Evolutionary conservation across 2,329 filamentous ascomycete species (phyloP).

Genomic region (Microcyclosporella mali): DNA sequence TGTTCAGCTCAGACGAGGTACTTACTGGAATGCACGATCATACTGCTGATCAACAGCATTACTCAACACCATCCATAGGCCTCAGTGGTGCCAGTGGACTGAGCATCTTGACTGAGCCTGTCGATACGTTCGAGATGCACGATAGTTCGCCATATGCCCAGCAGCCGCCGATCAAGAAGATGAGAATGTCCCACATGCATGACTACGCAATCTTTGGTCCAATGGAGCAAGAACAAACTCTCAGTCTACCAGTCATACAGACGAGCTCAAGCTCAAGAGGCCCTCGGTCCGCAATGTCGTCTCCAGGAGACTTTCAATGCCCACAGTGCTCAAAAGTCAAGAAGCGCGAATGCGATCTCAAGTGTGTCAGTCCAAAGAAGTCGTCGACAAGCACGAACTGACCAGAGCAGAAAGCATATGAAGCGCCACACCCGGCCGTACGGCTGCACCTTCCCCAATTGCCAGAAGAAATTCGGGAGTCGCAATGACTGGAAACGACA

Average conservation of each 20-base stretch:
- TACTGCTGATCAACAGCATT: slow-evolving; percentile 2
- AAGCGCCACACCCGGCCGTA: slow-evolving; percentile 78
- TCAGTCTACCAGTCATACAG: background rate
- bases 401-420: slow-evolving; percentile 64
- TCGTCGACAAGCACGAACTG: slow-evolving; percentile 1
- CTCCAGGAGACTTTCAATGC: slow-evolving; percentile 8
- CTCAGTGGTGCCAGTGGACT: too few relatives aligned
- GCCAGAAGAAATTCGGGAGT: slow-evolving; percentile 72
- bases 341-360: slow-evolving; percentile 37
- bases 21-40: slow-evolving; percentile 11
- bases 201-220: too few relatives aligned
- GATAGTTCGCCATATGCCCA: background rate
- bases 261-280: background rate
- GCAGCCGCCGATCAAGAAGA: background rate
- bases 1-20: background rate
- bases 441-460: slow-evolving; percentile 67
- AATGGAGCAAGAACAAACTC: too few relatives aligned
- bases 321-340: slow-evolving; percentile 17
- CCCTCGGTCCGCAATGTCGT: background rate
- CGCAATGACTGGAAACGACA: slow-evolving; percentile 95
- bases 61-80: too few relatives aligned
- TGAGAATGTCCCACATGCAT: background rate
- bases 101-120: too few relatives aligned
- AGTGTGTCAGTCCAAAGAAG: slow-evolving; percentile 19
- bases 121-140: too few relatives aligned